Evolutionary conservation across 2,329 filamentous ascomycete species (phyloP), one percentile per base, ranked within the genome.

Genomic region (Verticillium alfalfae): DNA sequence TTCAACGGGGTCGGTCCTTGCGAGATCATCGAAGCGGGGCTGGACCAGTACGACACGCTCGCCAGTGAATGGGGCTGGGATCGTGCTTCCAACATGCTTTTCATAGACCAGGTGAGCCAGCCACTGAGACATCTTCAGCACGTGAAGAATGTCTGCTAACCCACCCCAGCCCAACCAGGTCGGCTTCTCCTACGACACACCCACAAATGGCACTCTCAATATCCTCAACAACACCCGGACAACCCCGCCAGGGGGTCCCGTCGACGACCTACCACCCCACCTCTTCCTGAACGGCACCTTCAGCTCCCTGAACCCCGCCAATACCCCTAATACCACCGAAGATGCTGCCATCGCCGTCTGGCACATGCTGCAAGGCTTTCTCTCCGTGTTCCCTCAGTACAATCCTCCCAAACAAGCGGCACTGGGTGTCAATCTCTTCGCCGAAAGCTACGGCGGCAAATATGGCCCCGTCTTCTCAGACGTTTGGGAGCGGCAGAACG

Each of bases 401-500:
- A 81, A 82, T 39, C 83, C 83, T 4, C 77, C 80, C 5, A 71
- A 73, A 38, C 76, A 78, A 64, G 74, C 78, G 45, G 74, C 80
- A 0, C 68, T 86, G 18, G 84, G 84, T 5, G 79, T 91, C 60
- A 87, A 87, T 67, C 75, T 91, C 5, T 90, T 89, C 64, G 82
- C 87, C 1, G 88, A 92, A 71, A 88, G 85, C 72, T 89, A 91
- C 70, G 85, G 88, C 38, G 90, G 90, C 13, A 84, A 86, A 61
- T 92, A 91, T 67, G 89, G 86, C 0, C 88, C 88, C 2, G 77
- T 83, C 1, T 89, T 91, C 67, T 85, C 86, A 12, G 77, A 78
- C 22, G 73, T 79, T 26, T 84, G 81, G 75, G 80, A 88, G 67
- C 71, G 83, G 61, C 87, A 92, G 73, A 92, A 92, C 66, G 70